Percentiles rank a stretch among this genome's conserved stretches.
These are phyloP conservation scores for Auriscalpium orientale DNA, from an alignment of 768 basidiomycete genomes.

Conservation along the genomic window DNA sequence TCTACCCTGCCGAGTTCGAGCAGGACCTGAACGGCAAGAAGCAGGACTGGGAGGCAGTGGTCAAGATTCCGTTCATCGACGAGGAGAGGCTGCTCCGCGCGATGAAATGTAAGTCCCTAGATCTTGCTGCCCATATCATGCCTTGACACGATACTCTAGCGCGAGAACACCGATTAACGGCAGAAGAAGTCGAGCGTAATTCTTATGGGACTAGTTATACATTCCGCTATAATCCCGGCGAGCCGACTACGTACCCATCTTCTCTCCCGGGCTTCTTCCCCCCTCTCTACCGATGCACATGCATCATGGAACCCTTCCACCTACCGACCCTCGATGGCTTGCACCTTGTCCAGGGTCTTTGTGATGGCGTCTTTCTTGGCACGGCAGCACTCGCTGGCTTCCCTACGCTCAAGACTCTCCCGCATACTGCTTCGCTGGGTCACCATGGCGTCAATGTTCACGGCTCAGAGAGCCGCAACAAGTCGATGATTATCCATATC, in stretches of 20 bases:
- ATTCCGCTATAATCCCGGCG: slow-evolving; percentile 61
- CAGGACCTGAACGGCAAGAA: slow-evolving; percentile 97
- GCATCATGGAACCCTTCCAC: slow-evolving; percentile 75
- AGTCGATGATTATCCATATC: slow-evolving; percentile 88
- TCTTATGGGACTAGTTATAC: slow-evolving; percentile 69
- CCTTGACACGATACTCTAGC: slow-evolving; percentile 33
- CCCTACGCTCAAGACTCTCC: slow-evolving; percentile 89
- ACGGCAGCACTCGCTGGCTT: slow-evolving; percentile 87
- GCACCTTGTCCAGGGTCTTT: slow-evolving; percentile 78
- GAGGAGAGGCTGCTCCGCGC: slow-evolving; percentile 68
- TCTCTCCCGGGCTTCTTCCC: slow-evolving; percentile 96
- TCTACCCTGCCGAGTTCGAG: slow-evolving; percentile 90
- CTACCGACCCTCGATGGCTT: slow-evolving; percentile 84
- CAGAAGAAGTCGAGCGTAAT: slow-evolving; percentile 74
- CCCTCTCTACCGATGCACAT: slow-evolving; percentile 70
- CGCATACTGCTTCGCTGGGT: slow-evolving; percentile 66
- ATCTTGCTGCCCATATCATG: not conserved
- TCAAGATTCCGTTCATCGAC: slow-evolving; percentile 98
- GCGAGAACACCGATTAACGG: slow-evolving; percentile 67
- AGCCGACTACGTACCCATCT: slow-evolving; percentile 73
- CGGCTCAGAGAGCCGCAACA: slow-evolving; percentile 82
- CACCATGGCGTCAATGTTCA: slow-evolving; percentile 92
- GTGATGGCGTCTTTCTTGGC: slow-evolving; percentile 84
- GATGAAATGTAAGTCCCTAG: slow-evolving; percentile 59
- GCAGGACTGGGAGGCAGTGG: slow-evolving; percentile 96